Conservation (phyloP, 495 filamentous ascomycete genomes). For the Bathelium albidoporum region DNA sequence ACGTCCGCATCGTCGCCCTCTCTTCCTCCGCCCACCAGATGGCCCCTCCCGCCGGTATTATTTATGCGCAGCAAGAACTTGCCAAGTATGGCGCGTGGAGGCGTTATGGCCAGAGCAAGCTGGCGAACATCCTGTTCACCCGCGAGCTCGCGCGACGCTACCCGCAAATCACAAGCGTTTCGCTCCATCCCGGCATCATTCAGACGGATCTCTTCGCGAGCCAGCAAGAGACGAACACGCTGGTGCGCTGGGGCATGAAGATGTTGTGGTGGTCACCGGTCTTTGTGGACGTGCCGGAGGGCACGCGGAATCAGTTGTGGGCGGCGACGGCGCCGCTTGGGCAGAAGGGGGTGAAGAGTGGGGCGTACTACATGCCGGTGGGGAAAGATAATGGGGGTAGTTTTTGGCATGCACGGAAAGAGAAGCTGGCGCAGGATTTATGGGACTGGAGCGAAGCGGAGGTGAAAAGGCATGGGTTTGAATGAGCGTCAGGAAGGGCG, state of each 20-base stretch:
- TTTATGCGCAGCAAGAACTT: slow-evolving; percentile 16
- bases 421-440: slow-evolving; percentile 27
- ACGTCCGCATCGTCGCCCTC: slow-evolving; percentile 40
- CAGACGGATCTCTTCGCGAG: slow-evolving; percentile 23
- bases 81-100: slow-evolving; percentile 32
- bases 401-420: slow-evolving; percentile 19
- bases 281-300: slow-evolving; percentile 20
- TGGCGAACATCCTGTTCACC: slow-evolving; percentile 59
- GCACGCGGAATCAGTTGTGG: slow-evolving; percentile 35
- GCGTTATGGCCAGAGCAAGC: slow-evolving; percentile 57
- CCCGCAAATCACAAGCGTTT: slow-evolving; percentile 30
- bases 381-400: slow-evolving; percentile 26
- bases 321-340: slow-evolving; percentile 31
- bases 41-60: slow-evolving; percentile 19
- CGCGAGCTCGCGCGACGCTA: slow-evolving; percentile 47
- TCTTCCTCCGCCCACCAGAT: slow-evolving; percentile 31
- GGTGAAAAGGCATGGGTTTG: slow-evolving; percentile 25
- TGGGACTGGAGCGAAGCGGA: slow-evolving; percentile 40
- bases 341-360: slow-evolving; percentile 22
- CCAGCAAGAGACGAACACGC: background rate
- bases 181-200: slow-evolving; percentile 40
- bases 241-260: background rate
- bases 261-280: slow-evolving; percentile 4
- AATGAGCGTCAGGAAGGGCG: background rate
- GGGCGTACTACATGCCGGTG: slow-evolving; percentile 34